Evolutionary conservation across 2,329 filamentous ascomycete species (phyloP), one percentile per base, ranked within the genome.

Genomic region (Hypocrella siamensis): DNA sequence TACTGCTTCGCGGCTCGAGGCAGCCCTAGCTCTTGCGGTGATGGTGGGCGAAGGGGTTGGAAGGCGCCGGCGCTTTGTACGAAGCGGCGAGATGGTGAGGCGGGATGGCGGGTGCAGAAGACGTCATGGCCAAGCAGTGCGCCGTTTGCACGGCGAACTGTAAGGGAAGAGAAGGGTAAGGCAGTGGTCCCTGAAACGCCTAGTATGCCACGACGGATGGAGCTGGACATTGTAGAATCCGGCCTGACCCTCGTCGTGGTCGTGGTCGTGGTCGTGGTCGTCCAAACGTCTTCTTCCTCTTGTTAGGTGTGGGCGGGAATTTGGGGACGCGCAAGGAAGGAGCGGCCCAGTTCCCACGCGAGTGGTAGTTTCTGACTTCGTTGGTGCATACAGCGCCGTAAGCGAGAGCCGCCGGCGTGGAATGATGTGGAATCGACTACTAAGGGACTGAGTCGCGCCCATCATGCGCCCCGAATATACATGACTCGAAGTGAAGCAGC

Each of bases 21-120:
- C 33, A 70, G 74, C 31, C 84, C 84, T 19, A 96, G 67, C 24
- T 81, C 80, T 37, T 68, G 69, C 5, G 86, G 86, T 4, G 81
- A 74, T 1, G 85, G 85, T 5, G 86, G 86, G 0, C 70, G 66
- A 43, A 85, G 69, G 11, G 75, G 70, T 40, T 75, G 63, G 48
- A 75, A 82, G 37, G 61, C 60, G 22, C 54, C 49, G 6, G 49
- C 44, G 19, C 47, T 48, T 36, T 53, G 52, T 33, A 52, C 35
- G 35, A 42, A 41, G 35, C 48, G 46, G 28, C 36, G 35, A 26
- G 35, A 31, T 25, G 29, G 6, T 14, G 17, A 17, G 17, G n/a
- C 21, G 26, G 28, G 12, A 11, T 15, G 10, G 22, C 19, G 14
- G 10, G 11, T 10, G 5, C 24, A 6, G 16, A 26, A 26, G 37